Conservation (phyloP, 2,329 filamentous ascomycete genomes). For the Arthrobotrys sinensis region DNA sequence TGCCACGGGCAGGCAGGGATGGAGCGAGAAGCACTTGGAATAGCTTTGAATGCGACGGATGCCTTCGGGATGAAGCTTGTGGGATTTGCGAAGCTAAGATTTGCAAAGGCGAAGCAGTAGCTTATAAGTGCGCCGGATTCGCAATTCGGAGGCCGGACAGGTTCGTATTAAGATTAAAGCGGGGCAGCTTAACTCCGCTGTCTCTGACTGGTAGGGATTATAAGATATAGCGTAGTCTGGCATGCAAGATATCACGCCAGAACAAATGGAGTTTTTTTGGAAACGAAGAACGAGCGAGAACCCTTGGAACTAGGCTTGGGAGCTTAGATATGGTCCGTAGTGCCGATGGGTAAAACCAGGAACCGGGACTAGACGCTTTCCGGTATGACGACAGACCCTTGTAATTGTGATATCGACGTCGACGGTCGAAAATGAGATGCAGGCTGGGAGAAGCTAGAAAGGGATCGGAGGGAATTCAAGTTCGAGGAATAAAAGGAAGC, state of each 20-base stretch:
- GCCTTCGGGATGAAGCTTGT: slow-evolving; percentile 12
- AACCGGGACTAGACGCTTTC: slow-evolving; percentile 33
- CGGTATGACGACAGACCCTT: slow-evolving; percentile 52
- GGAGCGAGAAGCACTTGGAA: neutral
- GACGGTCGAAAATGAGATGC: slow-evolving; percentile 20
- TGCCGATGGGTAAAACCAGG: slow-evolving; percentile 12
- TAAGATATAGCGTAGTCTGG: neutral
- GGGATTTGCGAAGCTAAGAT: slow-evolving; percentile 5
- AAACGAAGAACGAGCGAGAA: slow-evolving; percentile 14
- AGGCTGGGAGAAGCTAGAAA: neutral
- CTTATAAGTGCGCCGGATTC: slow-evolving; percentile 30
- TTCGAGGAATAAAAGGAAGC: neutral
- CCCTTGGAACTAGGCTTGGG: slow-evolving; percentile 16
- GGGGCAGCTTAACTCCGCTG: slow-evolving; percentile 45
- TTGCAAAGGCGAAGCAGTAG: slow-evolving; percentile 7
- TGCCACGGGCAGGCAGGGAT: slow-evolving; percentile 16
- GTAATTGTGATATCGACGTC: slow-evolving; percentile 27
- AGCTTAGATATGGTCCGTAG: slow-evolving; percentile 17
- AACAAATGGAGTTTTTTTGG: slow-evolving; percentile 23
- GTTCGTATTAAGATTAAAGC: slow-evolving; percentile 35
- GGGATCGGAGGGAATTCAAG: neutral
- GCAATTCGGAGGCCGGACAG: slow-evolving; percentile 50
- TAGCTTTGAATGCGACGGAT: slow-evolving; percentile 9
- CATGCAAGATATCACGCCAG: slow-evolving; percentile 59
- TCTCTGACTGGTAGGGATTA: too few relatives aligned